phyloP scores from a whole-genome alignment of 805 yeast genomes.

The Kodamaea lidongshanica region DNA sequence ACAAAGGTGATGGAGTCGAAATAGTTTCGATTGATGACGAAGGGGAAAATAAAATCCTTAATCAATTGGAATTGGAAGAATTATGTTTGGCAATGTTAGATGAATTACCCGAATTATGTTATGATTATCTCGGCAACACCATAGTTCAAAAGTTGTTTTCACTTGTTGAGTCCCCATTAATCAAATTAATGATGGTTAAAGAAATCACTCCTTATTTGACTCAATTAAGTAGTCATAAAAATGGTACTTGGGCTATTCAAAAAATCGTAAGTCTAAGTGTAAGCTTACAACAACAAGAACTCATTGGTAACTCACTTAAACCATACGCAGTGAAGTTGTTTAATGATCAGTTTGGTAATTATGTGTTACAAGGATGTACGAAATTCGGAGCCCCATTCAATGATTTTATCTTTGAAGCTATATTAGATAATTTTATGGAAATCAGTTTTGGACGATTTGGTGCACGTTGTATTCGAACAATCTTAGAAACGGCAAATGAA shows the following conservation, averaged over 20 bases:
- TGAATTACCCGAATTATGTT: conserved; percentile 84
- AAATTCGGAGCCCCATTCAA: conserved; percentile 86
- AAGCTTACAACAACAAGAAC: conserved; percentile 44
- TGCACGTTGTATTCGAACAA: conserved; percentile 89
- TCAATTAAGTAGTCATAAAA: conserved; percentile 91
- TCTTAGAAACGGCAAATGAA: conserved; percentile 72
- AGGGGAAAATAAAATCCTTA: conserved; percentile 14
- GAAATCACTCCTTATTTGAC: conserved; percentile 74
- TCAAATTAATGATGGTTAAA: conserved; percentile 76
- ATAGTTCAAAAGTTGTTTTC: conserved; percentile 88
- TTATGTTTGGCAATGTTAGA: conserved; percentile 76
- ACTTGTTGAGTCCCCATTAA: conserved; percentile 52
- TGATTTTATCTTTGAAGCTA: conserved; percentile 81
- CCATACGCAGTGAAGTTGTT: conserved; percentile 82
- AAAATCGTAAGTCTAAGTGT: conserved; percentile 72
- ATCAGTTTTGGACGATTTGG: conserved; percentile 90
- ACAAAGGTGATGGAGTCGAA: conserved; percentile 4
- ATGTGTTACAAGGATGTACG: conserved; percentile 89
- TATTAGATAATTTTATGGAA: conserved; percentile 68
- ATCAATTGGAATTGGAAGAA: conserved; percentile 68
- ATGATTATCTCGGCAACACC: conserved; percentile 93
- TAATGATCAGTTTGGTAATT: conserved; percentile 95
- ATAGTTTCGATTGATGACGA: conserved; percentile 6
- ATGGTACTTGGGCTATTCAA: conserved; percentile 99
- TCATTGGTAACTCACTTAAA: conserved; percentile 63